Evolutionary conservation across 169 alveolate species (phyloP).

Genomic region (Cryptosporidium felis): DNA sequence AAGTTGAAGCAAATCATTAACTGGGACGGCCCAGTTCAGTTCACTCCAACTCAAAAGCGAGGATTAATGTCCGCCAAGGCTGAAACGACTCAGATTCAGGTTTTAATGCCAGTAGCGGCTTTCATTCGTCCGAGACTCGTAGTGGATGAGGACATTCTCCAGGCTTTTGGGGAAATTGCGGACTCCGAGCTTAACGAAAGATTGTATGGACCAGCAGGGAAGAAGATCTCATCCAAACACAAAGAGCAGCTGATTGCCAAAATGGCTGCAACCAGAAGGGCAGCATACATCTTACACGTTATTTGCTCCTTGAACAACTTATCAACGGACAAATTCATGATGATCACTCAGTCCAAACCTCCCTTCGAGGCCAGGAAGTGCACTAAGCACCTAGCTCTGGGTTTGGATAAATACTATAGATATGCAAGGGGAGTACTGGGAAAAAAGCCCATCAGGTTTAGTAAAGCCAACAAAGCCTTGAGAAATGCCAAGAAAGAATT

Average conservation of each 20-base stretch:
- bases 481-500: slow-evolving; percentile 36
- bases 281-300: slow-evolving; percentile 61
- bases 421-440: slow-evolving; percentile 69
- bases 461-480: slow-evolving; percentile 33
- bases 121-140: slow-evolving; percentile 51
- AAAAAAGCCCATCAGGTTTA: slow-evolving; percentile 42
- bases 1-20: slow-evolving; percentile 51
- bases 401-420: slow-evolving; percentile 61
- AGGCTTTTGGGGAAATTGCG: slow-evolving; percentile 68
- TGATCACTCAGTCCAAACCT: slow-evolving; percentile 43
- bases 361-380: slow-evolving; percentile 72
- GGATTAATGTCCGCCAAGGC: slow-evolving; percentile 58
- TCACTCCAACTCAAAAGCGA: slow-evolving; percentile 50
- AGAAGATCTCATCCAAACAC: slow-evolving; percentile 26
- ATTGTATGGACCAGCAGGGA: slow-evolving; percentile 52
- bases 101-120: slow-evolving; percentile 70
- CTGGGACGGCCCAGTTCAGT: slow-evolving; percentile 69
- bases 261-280: slow-evolving; percentile 58
- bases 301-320: slow-evolving; percentile 49
- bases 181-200: slow-evolving; percentile 57
- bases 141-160: slow-evolving; percentile 52
- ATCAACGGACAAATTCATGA: slow-evolving; percentile 45
- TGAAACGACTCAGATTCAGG: slow-evolving; percentile 63
- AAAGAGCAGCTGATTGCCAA: slow-evolving; percentile 27
- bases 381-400: slow-evolving; percentile 51